A percentile compares a stretch with the other conserved stretches of the same genome.
Evolutionary conservation across 345 rosid species (phyloP).

Genomic region (Euphorbia lathyris): DNA sequence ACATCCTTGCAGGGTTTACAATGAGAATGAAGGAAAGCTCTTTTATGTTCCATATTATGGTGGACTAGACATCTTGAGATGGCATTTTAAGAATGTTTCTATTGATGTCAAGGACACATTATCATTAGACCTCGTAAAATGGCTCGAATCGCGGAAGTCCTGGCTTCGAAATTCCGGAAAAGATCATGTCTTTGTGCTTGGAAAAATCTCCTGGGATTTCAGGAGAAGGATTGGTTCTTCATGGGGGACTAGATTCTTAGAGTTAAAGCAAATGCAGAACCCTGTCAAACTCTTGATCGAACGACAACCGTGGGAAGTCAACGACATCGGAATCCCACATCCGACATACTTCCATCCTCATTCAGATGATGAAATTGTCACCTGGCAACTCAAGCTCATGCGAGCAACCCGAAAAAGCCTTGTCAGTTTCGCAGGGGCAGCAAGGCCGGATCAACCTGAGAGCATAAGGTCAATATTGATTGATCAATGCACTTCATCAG

Average conservation of each 20-base stretch:
- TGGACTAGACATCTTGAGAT: slow-evolving; percentile 72
- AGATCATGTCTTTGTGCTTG: slow-evolving; percentile 87
- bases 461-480: slow-evolving; percentile 62
- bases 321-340: slow-evolving; percentile 78
- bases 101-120: slow-evolving; percentile 59
- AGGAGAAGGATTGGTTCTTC: slow-evolving; percentile 45
- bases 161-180: slow-evolving; percentile 57
- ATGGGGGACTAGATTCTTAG: slow-evolving; percentile 75
- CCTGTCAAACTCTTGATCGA: slow-evolving; percentile 78
- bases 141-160: slow-evolving; percentile 57
- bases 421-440: slow-evolving; percentile 67
- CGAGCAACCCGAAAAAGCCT: slow-evolving; percentile 39
- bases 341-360: slow-evolving; percentile 81
- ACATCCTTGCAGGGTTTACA: slow-evolving; percentile 76
- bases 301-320: slow-evolving; percentile 79
- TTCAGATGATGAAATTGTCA: slow-evolving; percentile 53
- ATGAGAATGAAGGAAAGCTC: slow-evolving; percentile 59
- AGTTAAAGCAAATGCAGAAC: slow-evolving; percentile 70
- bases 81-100: slow-evolving; percentile 89
- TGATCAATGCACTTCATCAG: slow-evolving; percentile 46
- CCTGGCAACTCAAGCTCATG: slow-evolving; percentile 65
- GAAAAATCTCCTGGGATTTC: slow-evolving; percentile 91
- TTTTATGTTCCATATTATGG: slow-evolving; percentile 83
- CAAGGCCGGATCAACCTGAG: slow-evolving; percentile 48
- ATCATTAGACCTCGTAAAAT: slow-evolving; percentile 53